Conservation (phyloP, 176 grass and related monocot species). For the Ensete glaucum region DNA sequence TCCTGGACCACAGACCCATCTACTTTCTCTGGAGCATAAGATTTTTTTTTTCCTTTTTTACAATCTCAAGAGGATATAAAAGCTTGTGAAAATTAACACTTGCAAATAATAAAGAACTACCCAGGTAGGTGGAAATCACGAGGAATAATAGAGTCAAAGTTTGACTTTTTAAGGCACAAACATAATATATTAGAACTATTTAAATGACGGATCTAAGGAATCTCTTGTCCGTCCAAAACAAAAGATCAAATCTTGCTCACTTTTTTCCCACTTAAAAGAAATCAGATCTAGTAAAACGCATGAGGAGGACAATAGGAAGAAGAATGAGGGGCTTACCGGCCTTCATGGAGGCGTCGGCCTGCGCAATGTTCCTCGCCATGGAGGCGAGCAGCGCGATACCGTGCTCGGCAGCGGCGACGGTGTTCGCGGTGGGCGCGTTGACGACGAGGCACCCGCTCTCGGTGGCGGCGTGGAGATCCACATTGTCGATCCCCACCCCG, state of each 20-base stretch:
- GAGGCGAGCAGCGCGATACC: constrained; percentile 5
- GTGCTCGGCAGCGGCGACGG: constrained; percentile 10
- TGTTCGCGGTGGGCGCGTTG: constrained; percentile 12
- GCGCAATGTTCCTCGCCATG: constrained; percentile 12
- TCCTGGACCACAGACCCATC: too few species aligned
- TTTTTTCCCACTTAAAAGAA: background rate
- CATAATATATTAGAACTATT: background rate
- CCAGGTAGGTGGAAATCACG: background rate
- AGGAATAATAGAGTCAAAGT: background rate
- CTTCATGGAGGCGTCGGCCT: constrained; percentile 13
- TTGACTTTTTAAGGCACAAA: background rate
- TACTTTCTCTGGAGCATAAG: too few species aligned
- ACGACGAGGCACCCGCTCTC: constrained; percentile 15
- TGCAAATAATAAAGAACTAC: too few species aligned
- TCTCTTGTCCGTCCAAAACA: too few species aligned
- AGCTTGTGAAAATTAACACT: too few species aligned
- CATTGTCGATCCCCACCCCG: constrained; percentile 18
- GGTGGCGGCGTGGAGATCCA: constrained; percentile 17
- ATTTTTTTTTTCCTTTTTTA: background rate
- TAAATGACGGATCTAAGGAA: background rate
- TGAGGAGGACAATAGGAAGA: background rate
- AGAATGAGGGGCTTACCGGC: background rate
- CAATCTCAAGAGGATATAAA: too few species aligned
- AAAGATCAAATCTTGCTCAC: too few species aligned
- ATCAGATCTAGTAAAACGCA: constrained; percentile 2